A percentile compares a stretch with the other conserved stretches of the same genome.
Evolutionary conservation across 2,329 filamentous ascomycete species (phyloP).

Genomic region (Ascochyta koolunga): DNA sequence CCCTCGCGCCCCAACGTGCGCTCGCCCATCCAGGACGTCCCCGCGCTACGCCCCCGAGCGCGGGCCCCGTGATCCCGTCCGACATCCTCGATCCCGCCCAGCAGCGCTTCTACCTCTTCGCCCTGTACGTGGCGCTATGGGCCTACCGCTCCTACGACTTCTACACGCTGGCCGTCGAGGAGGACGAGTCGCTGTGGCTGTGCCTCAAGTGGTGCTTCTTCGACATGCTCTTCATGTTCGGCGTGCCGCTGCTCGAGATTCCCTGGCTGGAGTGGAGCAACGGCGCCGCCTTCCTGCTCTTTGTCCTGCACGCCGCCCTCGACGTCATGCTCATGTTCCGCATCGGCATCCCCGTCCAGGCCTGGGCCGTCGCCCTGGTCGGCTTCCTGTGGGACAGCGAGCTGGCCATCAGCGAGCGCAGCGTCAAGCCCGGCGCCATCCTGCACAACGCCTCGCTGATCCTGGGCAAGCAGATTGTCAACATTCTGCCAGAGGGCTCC

Average conservation of each 20-base stretch:
- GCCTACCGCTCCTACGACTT: constrained; percentile 90
- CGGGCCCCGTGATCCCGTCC: constrained; percentile 76
- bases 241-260: constrained; percentile 84
- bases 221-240: constrained; percentile 86
- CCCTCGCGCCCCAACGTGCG: constrained; percentile 43
- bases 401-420: constrained; percentile 88
- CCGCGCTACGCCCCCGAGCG: constrained; percentile 27
- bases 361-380: constrained; percentile 73
- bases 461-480: constrained; percentile 94
- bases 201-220: constrained; percentile 94
- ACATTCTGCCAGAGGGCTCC: constrained; percentile 94
- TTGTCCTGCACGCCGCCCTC: constrained; percentile 71
- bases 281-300: constrained; percentile 71
- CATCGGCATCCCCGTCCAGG: constrained; percentile 76
- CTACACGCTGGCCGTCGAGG: constrained; percentile 76
- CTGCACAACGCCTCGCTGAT: constrained; percentile 93
- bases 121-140: constrained; percentile 76
- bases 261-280: constrained; percentile 95
- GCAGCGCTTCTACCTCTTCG: constrained; percentile 84
- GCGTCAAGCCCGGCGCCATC: constrained; percentile 85
- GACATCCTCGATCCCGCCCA: constrained; percentile 85
- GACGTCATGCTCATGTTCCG: constrained; percentile 94
- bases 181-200: constrained; percentile 84
- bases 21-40: constrained; percentile 43
- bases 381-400: constrained; percentile 92